Base-by-base conservation (phyloP, 208 protist genomes). In the Leishmania major region DNA sequence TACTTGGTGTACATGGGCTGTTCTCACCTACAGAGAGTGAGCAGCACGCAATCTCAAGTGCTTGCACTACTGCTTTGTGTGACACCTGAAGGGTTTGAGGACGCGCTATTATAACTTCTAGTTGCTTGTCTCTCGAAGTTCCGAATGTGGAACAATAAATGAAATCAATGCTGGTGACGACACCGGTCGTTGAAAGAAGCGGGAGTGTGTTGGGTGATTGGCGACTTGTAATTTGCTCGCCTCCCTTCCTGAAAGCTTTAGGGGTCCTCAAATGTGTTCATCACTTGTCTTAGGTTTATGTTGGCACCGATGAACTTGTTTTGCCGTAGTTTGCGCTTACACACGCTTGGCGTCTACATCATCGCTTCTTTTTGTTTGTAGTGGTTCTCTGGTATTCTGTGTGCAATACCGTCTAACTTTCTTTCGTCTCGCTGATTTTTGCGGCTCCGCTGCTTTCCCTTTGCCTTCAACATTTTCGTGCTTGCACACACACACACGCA, bases 311-410 rank as follows among this genome's bases (percentile, higher is more conserved):
- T 49, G 47, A 86, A 75, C 28, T 75, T 82, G 43, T 62, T 66
- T 43, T 55, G 47, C 51, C 75, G 60, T 57, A 80, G 37, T 70
- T 37, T 75, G 74, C 80, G 43, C 43, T 77, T 67, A 60, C 57
- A 70, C 35, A n/a, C 76, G 31, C 60, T 28, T 60, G 43, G 37
- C 15, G 43, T 72, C 66, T 55, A 49, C 60, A 77, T 51, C 28
- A 25, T 69, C 3, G 11, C 53, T 77, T 78, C 22, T 87, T 81
- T 76, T 82, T 84, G 45, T 71, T 75, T 60, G 40, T 83, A 71
- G 13, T 85, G n/a, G 22, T 53, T 75, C 22, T 47, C 25, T 60
- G 15, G 10, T 25, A 43, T 79, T 75, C 10, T 57, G 17, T n/a
- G 13, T 81, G 22, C 57, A 57, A 7, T 15, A 31, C 40, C 13